phyloP scores from a whole-genome alignment of 768 basidiomycete species.

The Paxillus rubicundulus region DNA sequence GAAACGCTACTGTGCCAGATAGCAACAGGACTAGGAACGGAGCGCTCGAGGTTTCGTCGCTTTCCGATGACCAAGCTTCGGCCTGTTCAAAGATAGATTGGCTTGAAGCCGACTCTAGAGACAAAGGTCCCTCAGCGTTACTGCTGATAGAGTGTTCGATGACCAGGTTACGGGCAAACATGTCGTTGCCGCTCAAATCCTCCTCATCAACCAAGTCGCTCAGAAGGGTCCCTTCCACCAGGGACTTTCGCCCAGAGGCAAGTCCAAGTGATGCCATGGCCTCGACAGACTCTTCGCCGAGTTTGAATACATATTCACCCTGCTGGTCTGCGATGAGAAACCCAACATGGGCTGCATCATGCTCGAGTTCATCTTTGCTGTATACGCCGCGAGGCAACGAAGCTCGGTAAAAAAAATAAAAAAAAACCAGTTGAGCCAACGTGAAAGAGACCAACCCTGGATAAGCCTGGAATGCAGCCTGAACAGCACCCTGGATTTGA shows the following conservation, averaged over 20 bases:
- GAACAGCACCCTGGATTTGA: constrained; percentile 32
- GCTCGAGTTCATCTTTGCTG: constrained; percentile 17
- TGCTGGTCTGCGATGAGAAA: constrained; percentile 31
- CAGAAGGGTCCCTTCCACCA: constrained; percentile 25
- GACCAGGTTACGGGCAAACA: background rate
- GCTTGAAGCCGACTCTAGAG: background rate
- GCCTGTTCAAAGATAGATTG: background rate
- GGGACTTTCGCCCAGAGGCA: constrained; percentile 2
- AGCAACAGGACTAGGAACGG: constrained; percentile 20
- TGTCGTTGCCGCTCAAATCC: constrained; percentile 22
- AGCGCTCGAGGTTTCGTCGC: background rate
- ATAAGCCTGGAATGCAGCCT: constrained; percentile 36
- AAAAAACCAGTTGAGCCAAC: background rate
- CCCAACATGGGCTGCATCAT: constrained; percentile 30
- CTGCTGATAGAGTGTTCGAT: background rate
- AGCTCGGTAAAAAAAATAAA: constrained; percentile 11
- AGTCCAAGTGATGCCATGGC: constrained; percentile 29
- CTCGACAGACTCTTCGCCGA: constrained; percentile 26
- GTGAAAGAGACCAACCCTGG: constrained; percentile 34
- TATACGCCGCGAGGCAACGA: constrained; percentile 4
- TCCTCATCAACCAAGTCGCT: constrained; percentile 21
- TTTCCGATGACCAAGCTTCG: background rate
- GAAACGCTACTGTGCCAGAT: constrained; percentile 25
- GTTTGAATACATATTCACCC: constrained; percentile 28
- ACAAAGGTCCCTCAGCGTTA: background rate